phyloP scores from a whole-genome alignment of 2,329 filamentous ascomycete genomes.

The Nemania sp. region DNA sequence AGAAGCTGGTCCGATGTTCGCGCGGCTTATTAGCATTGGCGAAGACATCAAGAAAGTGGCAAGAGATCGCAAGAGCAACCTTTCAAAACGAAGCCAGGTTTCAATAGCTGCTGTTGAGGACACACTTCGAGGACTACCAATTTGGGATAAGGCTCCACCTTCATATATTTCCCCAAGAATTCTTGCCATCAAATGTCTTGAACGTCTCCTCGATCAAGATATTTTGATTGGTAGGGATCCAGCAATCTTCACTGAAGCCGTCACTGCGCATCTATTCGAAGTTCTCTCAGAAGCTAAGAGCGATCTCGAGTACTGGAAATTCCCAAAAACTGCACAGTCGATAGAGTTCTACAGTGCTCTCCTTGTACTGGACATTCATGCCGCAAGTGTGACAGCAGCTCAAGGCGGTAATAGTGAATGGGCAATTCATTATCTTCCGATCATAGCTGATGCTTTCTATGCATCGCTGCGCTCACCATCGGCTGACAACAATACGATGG shows the following conservation, averaged over 20 bases:
- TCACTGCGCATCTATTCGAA: conserved; percentile 53
- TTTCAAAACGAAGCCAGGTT: conserved; percentile 66
- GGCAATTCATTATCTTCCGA: conserved; percentile 54
- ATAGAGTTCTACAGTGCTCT: conserved; percentile 47
- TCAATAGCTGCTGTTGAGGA: conserved; percentile 59
- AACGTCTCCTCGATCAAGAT: conserved; percentile 57
- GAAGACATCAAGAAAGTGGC: conserved; percentile 63
- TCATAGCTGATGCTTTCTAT: conserved; percentile 53
- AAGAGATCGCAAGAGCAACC: conserved; percentile 67
- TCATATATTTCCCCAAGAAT: conserved; percentile 62
- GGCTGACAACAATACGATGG: conserved; percentile 45
- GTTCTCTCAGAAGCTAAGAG: conserved; percentile 45
- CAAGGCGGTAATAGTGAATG: conserved; percentile 45
- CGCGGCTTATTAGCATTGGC: conserved; percentile 54
- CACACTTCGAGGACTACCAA: conserved; percentile 53
- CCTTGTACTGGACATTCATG: conserved; percentile 59
- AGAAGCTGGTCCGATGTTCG: conserved; percentile 58
- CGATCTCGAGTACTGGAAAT: conserved; percentile 42
- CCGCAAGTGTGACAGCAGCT: conserved; percentile 51
- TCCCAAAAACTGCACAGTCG: conserved; percentile 39
- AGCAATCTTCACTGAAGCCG: conserved; percentile 52
- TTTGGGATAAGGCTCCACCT: conserved; percentile 63
- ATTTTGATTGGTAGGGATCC: conserved; percentile 51
- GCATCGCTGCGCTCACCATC: conserved; percentile 43
- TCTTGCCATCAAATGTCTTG: conserved; percentile 65